Evolutionary conservation across 2,329 filamentous ascomycete genomes (phyloP), one percentile per base, ranked within the genome.

Genomic region (Cryphonectria parasitica): DNA sequence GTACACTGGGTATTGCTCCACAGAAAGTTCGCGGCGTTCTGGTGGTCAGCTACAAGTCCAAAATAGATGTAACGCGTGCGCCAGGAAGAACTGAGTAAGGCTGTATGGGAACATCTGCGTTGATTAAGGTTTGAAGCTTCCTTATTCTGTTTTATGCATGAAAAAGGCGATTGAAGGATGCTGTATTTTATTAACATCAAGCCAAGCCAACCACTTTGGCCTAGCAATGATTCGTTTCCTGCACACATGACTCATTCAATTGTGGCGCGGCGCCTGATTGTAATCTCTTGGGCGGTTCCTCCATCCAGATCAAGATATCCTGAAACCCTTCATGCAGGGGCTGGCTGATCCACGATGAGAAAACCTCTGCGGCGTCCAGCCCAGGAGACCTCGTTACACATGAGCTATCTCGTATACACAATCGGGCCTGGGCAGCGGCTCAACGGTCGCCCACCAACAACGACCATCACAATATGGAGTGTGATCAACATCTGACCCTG

Each of bases 281-380:
- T 58, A 58, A 58, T 58, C 31, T 58, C 25, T 31, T 13, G 25
- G 17, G 25, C 54, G 25, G 6, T 17, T 58, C 17, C 25, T 58
- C 28, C 28, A 34, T 34, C 54, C 54, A 19, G 19, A 34, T 34
- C 54, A 58, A 31, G 54, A 34, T 6, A 31, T 17, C 19, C 54
- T 58, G 54, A 58, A 58, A 58, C 54, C 54, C 25, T 34, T 19
- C 25, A 58, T 58, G 25, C 54, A 58, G 54, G 54, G 54, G 54
- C 28, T 58, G 25, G 28, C 13, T 15, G 52, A 56, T 28, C n/a
- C 13, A 28, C 52, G n/a, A 56, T 15, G 10, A 17, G 13, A 25
- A 3, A 28, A 56, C 54, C 28, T 34, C 54, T 58, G 54, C 25
- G n/a, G 54, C 2, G 4, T 19, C n/a, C 54, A 19, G 54, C 28